These are phyloP conservation scores for Ilex asprella DNA, from an alignment of 257 asterid species.

Conservation along the genomic window DNA sequence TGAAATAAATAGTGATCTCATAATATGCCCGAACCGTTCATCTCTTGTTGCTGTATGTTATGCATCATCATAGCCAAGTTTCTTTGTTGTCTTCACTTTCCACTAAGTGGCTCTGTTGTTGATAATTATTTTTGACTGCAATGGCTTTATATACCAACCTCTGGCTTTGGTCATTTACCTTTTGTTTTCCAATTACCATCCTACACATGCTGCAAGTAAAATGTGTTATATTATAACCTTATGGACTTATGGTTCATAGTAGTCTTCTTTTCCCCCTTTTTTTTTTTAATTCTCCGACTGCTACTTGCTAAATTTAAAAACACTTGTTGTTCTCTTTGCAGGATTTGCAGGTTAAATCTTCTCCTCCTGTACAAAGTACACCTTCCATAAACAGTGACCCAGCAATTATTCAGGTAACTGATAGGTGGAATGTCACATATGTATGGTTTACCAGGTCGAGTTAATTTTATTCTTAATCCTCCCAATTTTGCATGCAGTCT, in stretches of 20 bases:
- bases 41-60: too few species aligned
- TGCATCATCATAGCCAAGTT: too few species aligned
- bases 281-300: background rate
- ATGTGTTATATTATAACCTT: background rate
- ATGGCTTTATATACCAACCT: too few species aligned
- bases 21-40: too few species aligned
- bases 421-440: background rate
- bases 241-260: background rate
- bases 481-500: slow-evolving; percentile 54
- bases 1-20: too few species aligned
- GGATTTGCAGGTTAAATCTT: slow-evolving; percentile 2
- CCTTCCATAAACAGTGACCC: slow-evolving; percentile 1
- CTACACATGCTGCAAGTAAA: too few species aligned
- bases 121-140: too few species aligned
- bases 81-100: too few species aligned
- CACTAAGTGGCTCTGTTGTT: too few species aligned
- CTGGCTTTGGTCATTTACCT: too few species aligned
- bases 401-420: background rate
- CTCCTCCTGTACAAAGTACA: slow-evolving; percentile 2
- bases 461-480: slow-evolving; percentile 16
- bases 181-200: too few species aligned
- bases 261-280: background rate
- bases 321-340: background rate
- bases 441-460: background rate
- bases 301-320: background rate